These are phyloP conservation scores for Citrus sp. DNA, from an alignment of 345 rosid genomes.

Conservation along the genomic window DNA sequence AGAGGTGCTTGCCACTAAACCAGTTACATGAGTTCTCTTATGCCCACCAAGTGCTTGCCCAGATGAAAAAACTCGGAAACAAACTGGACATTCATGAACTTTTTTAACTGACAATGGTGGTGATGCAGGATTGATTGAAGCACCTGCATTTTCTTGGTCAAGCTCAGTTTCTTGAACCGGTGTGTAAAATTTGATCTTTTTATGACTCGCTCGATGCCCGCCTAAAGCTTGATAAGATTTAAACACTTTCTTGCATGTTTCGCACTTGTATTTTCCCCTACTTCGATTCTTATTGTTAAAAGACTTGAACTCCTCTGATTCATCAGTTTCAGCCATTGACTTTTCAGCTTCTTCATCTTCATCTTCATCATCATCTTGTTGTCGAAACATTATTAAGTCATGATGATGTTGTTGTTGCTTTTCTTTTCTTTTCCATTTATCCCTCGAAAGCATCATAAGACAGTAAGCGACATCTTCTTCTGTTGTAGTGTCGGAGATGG, in stretches of 20 bases:
- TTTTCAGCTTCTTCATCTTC: slow-evolving; percentile 23
- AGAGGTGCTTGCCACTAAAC: slow-evolving; percentile 24
- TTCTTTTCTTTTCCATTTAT: slow-evolving; percentile 58
- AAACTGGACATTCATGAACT: slow-evolving; percentile 79
- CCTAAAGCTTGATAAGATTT: slow-evolving; percentile 93
- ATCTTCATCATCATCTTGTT: slow-evolving; percentile 11
- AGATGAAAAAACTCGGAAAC: slow-evolving; percentile 73
- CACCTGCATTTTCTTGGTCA: slow-evolving; percentile 37
- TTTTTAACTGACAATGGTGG: slow-evolving; percentile 28
- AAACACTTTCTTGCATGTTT: slow-evolving; percentile 74
- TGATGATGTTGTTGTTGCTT: background rate
- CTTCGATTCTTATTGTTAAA: slow-evolving; percentile 24
- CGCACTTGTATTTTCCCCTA: slow-evolving; percentile 66
- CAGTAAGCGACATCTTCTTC: slow-evolving; percentile 93
- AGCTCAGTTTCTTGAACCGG: slow-evolving; percentile 23
- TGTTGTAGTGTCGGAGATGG: slow-evolving; percentile 69
- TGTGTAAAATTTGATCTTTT: slow-evolving; percentile 43
- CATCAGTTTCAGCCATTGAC: slow-evolving; percentile 44
- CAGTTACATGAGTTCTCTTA: slow-evolving; percentile 76
- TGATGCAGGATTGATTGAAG: slow-evolving; percentile 1
- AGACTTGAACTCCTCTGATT: slow-evolving; percentile 30
- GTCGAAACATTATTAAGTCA: background rate
- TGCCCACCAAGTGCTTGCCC: slow-evolving; percentile 99
- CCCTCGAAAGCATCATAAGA: slow-evolving; percentile 90
- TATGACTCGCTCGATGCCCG: slow-evolving; percentile 93